phyloP scores from a whole-genome alignment of 345 rosid genomes.

The Euclidium syriacum region DNA sequence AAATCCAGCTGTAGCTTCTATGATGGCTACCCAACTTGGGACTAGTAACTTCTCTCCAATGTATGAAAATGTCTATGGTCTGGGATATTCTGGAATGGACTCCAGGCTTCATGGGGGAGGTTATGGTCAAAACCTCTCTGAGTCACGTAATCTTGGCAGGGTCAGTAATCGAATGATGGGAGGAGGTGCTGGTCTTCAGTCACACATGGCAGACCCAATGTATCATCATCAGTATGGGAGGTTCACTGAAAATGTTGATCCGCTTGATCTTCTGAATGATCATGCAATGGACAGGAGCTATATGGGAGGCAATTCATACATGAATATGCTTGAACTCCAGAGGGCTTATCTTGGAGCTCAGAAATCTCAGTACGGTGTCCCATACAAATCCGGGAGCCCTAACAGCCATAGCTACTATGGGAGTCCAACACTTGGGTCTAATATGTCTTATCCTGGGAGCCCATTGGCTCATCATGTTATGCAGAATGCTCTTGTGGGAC shows the following conservation, averaged over 20 bases:
- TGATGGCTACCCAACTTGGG: constrained; percentile 65
- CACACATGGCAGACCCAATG: constrained; percentile 56
- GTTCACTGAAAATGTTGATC: constrained; percentile 46
- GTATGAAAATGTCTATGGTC: constrained; percentile 63
- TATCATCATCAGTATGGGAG: constrained; percentile 51
- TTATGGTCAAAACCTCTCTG: constrained; percentile 38
- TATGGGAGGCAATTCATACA: constrained; percentile 42
- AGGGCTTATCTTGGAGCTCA: constrained; percentile 65
- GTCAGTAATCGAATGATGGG: constrained; percentile 43
- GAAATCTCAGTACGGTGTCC: constrained; percentile 52
- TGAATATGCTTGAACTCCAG: constrained; percentile 57
- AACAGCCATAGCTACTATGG: constrained; percentile 57
- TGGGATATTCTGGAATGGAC: constrained; percentile 59
- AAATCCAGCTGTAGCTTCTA: constrained; percentile 54
- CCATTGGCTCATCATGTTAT: constrained; percentile 52
- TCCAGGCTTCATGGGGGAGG: constrained; percentile 61
- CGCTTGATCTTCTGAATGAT: constrained; percentile 48
- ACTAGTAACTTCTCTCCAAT: constrained; percentile 49
- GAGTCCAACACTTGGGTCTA: constrained; percentile 46
- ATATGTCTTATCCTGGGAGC: constrained; percentile 65
- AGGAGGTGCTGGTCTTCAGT: constrained; percentile 40
- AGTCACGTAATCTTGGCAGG: constrained; percentile 41
- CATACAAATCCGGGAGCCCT: constrained; percentile 49
- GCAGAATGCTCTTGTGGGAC: constrained; percentile 48
- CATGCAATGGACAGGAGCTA: constrained; percentile 45